Base-by-base conservation (phyloP, 108 stramenopile genomes). In the Licmophora abbreviata region DNA sequence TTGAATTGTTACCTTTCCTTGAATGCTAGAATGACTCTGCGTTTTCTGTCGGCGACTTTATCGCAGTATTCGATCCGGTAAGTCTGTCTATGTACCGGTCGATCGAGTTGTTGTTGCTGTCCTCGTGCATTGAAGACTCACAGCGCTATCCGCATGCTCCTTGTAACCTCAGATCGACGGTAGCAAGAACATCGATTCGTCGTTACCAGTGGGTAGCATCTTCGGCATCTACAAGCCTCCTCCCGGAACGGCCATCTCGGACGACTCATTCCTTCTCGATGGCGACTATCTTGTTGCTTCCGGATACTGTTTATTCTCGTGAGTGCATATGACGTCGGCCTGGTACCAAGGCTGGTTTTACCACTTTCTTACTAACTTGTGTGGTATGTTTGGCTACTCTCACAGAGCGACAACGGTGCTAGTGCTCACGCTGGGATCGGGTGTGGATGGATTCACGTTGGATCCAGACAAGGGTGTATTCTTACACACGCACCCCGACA, bases 51-150 rank as follows among this genome's bases (percentile, higher is more conserved):
- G 92, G 87, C 23, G 77, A 96, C 47, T 99, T 89, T 66, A 86
- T 94, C 46, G 97, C 96, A 20, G 97, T 94, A n/a, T 99, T 99
- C 68, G 99, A 99, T 72, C 99, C 99, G 4, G n/a, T n/a, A n/a
- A n/a, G n/a, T n/a, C n/a, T n/a, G n/a, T n/a, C n/a, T n/a, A 52
- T 75, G 34, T 35, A 35, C 34, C 9, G 9, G 9, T 11, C 12
- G 12, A 11, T 12, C 56, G 79, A 1, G 83, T 81, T 38, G 83
- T 79, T 2, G 26, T 21, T 21, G 42, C 37, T 33, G 11, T 12
- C 71, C 26, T 6, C 11, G 51, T n/a, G 20, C 20, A 25, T 20
- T 8, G 0, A 26, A 25, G 4, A 25, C 6, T 22, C 4, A 4
- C 48, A 25, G 4, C 18, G 18, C 27, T 7, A 45, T 20, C 14